phyloP scores from a whole-genome alignment of 2,329 filamentous ascomycete genomes.

The Stemphylium beticola region DNA sequence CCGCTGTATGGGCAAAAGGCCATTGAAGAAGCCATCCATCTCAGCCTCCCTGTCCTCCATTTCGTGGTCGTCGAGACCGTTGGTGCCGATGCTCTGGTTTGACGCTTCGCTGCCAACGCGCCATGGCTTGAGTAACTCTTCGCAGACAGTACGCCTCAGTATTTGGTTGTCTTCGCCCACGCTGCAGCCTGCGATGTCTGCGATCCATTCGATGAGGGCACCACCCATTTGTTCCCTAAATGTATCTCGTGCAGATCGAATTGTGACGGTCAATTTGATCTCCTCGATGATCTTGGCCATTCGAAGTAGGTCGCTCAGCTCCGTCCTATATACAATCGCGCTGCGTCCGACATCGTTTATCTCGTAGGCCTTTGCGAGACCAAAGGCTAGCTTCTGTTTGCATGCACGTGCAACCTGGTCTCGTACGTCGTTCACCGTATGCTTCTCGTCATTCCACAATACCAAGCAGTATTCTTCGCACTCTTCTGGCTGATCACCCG shows the following conservation, averaged over 20 bases:
- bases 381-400: conserved; percentile 71
- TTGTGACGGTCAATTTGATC: conserved; percentile 94
- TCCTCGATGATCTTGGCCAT: conserved; percentile 90
- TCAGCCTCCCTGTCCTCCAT: conserved; percentile 60
- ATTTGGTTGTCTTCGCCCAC: conserved; percentile 81
- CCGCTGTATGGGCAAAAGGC: conserved; percentile 34
- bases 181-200: conserved; percentile 88
- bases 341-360: conserved; percentile 88
- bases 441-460: conserved; percentile 98
- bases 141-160: conserved; percentile 81
- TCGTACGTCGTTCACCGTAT: conserved; percentile 88
- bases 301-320: conserved; percentile 73
- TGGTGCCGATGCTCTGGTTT: conserved; percentile 77
- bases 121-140: conserved; percentile 90
- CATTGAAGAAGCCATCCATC: conserved; percentile 37
- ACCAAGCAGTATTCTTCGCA: conserved; percentile 81
- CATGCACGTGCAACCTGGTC: conserved; percentile 92
- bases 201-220: conserved; percentile 95
- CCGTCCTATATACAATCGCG: conserved; percentile 76
- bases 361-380: conserved; percentile 78
- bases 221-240: conserved; percentile 99
- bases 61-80: conserved; percentile 83
- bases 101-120: conserved; percentile 80
- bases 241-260: conserved; percentile 89
- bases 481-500: conserved; percentile 65